These are phyloP conservation scores for Talaromyces proteolyticus DNA, from an alignment of 495 filamentous ascomycete genomes.

Conservation along the genomic window DNA sequence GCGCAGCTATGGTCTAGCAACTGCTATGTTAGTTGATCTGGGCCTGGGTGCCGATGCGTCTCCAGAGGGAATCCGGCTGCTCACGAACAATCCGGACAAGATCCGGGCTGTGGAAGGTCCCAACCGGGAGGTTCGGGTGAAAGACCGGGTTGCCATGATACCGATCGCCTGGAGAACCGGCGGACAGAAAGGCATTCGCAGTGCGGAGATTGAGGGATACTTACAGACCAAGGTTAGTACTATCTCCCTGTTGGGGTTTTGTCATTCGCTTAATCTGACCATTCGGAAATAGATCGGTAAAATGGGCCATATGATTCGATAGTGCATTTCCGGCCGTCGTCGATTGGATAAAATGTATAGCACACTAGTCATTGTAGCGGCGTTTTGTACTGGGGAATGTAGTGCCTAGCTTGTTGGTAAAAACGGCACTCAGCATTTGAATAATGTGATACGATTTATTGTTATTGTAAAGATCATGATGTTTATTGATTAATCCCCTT, in stretches of 20 bases:
- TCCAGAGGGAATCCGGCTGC: slow-evolving; percentile 65
- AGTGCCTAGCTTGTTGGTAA: too few relatives aligned
- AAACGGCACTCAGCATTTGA: too few relatives aligned
- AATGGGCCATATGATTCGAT: slow-evolving; percentile 65
- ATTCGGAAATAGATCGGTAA: slow-evolving; percentile 54
- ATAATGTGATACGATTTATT: too few relatives aligned
- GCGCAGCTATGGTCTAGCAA: slow-evolving; percentile 87
- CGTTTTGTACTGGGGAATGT: too few relatives aligned
- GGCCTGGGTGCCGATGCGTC: slow-evolving; percentile 54
- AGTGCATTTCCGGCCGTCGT: too few relatives aligned
- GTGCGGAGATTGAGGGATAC: slow-evolving; percentile 88
- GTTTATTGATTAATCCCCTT: too few relatives aligned
- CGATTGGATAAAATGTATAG: too few relatives aligned
- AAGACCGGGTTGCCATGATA: slow-evolving; percentile 89
- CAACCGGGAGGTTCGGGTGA: slow-evolving; percentile 78
- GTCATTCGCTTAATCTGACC: slow-evolving; percentile 5
- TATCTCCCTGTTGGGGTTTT: background rate
- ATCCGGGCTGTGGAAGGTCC: slow-evolving; percentile 90
- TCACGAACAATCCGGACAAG: slow-evolving; percentile 99
- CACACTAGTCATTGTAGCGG: too few relatives aligned
- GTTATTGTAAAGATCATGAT: too few relatives aligned
- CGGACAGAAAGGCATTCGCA: slow-evolving; percentile 72
- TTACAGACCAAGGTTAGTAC: slow-evolving; percentile 79
- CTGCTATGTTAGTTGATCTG: slow-evolving; percentile 86
- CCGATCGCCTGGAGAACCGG: slow-evolving; percentile 88